phyloP scores from a whole-genome alignment of 306 rosid species.

The Purshia tridentata region DNA sequence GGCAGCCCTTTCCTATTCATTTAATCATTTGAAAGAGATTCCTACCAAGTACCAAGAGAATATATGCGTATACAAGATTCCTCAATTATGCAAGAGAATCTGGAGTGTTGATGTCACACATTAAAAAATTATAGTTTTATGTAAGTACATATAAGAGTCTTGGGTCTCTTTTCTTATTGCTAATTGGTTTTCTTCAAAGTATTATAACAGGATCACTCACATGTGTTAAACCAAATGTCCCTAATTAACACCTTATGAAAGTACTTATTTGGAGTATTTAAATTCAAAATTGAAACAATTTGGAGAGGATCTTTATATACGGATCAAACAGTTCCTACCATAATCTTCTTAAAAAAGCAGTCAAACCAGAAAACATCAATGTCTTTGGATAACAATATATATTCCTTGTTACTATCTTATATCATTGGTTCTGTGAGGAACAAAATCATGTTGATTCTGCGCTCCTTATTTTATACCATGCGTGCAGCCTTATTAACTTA shows the following conservation, averaged over 20 bases:
- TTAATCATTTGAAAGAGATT: not conserved
- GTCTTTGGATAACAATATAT: not conserved
- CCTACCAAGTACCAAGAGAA: not conserved
- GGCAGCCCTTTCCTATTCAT: not conserved
- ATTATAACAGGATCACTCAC: no score
- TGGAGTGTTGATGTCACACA: no score
- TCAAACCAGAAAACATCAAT: not conserved
- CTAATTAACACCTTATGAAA: no score
- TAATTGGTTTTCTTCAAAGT: no score
- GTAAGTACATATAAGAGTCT: no score
- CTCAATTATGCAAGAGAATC: no score
- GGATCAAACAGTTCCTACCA: not conserved
- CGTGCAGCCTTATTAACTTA: not conserved
- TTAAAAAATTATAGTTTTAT: no score
- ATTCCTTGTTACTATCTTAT: not conserved
- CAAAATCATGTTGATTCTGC: not conserved
- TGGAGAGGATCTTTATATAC: not conserved
- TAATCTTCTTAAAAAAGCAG: not conserved
- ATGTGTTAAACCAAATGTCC: no score
- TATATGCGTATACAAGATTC: no score
- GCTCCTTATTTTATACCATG: not conserved
- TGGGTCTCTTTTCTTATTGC: no score
- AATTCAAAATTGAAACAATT: not conserved
- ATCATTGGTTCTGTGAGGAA: not conserved
- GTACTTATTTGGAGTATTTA: not conserved